Evolutionary conservation across 805 yeast genomes (phyloP), one percentile per base, ranked within the genome.

Genomic region (Lachancea nothofagi): DNA sequence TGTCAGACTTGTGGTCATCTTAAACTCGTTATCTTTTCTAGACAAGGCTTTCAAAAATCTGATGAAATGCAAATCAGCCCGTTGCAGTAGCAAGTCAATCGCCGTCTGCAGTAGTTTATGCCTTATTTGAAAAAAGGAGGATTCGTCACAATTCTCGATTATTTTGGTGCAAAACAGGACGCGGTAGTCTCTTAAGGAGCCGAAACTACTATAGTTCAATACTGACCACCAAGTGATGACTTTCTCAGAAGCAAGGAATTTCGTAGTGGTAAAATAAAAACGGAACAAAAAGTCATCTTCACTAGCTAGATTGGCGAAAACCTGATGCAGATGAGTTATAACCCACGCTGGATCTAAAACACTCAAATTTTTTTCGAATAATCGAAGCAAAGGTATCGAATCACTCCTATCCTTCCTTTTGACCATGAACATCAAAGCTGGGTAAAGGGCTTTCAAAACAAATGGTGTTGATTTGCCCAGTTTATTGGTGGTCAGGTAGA

Each of bases 151-250:
- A 2, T 46, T 38, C 20, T 44, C 40, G 2, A 56, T 25, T 4
- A 53, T 24, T 24, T 44, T 47, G 18, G 45, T 39, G 33, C 46
- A 45, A 26, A 56, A 59, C 14, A 39, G 44, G 2, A 54, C 15
- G 21, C 42, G 41, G 7, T 46, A 40, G 8, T 36, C 15, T 6
- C 35, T 18, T n/a, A 48, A 26, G 2, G 45, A 41, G 7, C 46
- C 43, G 19, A 59, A 36, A 7, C 43, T 47, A 33, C 52, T 55
- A 36, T 53, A 60, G 15, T 46, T 45, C 20, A 51, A 44, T 22
- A 60, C 52, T 2, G 60, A 42, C 65, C 64, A 59, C 65, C 65
- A 60, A 2, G 57, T 47, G 20, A 52, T 38, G 5, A 42, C 45
- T 29, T 50, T 45, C 18, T 38, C 39, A n/a, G 44, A 41, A 4